phyloP scores from a whole-genome alignment of 176 grass and related monocot genomes.

The Olyra latifolia region DNA sequence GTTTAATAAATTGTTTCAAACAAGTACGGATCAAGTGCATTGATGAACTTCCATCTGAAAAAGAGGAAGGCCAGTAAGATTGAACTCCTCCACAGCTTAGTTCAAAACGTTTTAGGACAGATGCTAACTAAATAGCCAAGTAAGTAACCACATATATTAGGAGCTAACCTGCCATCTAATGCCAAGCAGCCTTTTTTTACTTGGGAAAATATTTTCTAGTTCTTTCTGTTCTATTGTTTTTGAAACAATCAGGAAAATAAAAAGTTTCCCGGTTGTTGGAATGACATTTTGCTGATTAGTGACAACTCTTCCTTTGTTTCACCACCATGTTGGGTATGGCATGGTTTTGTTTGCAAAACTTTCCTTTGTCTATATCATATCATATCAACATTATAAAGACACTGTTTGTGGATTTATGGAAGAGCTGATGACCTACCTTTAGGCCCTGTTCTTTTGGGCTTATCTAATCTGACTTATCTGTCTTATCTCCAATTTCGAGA shows the following conservation, averaged over 20 bases:
- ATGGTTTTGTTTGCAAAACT: slow-evolving; percentile 36
- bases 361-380: not conserved
- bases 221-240: not conserved
- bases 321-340: slow-evolving; percentile 3
- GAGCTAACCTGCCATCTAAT: not conserved
- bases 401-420: slow-evolving; percentile 2
- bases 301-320: slow-evolving; percentile 16
- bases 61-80: not conserved
- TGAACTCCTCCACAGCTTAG: slow-evolving; percentile 8
- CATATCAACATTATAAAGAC: not conserved
- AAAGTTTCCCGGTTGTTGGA: slow-evolving; percentile 22
- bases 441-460: too few species aligned
- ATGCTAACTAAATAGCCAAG: slow-evolving; percentile 4
- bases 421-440: slow-evolving; percentile 11
- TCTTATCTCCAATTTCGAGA: too few species aligned
- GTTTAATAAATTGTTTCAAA: slow-evolving; percentile 6
- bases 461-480: too few species aligned
- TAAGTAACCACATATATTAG: slow-evolving; percentile 4
- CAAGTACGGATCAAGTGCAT: slow-evolving; percentile 5
- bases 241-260: not conserved
- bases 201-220: not conserved
- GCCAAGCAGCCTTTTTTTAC: not conserved
- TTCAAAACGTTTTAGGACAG: not conserved
- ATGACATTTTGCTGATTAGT: not conserved
- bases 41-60: slow-evolving; percentile 33